These are phyloP conservation scores for Euphorbia corollata DNA, from an alignment of 441 rosid species.

Conservation along the genomic window DNA sequence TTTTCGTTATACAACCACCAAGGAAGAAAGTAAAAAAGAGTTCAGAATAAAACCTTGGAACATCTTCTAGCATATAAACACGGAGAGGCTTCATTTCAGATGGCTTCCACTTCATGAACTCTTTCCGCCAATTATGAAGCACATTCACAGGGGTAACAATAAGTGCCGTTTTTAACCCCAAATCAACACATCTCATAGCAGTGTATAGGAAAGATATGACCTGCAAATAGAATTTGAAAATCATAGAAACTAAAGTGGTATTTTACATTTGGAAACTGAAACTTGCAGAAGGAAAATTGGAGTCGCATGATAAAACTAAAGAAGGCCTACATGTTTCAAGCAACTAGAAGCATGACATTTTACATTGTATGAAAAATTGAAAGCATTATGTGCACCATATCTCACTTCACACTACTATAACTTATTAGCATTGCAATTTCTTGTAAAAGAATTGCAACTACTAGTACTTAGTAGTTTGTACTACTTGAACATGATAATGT, in stretches of 20 bases:
- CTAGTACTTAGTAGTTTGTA: neutral
- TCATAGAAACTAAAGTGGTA: neutral
- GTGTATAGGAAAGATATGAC: constrained; percentile 96
- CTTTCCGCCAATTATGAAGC: constrained; percentile 96
- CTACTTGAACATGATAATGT: neutral
- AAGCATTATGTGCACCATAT: neutral
- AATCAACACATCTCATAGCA: constrained; percentile 87
- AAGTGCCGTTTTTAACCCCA: constrained; percentile 87
- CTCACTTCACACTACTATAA: neutral
- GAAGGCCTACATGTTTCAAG: constrained; percentile 6
- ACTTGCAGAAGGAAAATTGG: neutral
- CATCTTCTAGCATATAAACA: constrained; percentile 93
- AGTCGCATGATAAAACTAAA: neutral
- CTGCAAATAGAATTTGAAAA: constrained; percentile 36
- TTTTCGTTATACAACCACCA: constrained; percentile 6
- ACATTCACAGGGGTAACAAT: constrained; percentile 98
- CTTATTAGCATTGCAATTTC: constrained; percentile 1
- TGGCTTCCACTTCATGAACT: constrained; percentile 94
- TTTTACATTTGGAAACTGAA: neutral
- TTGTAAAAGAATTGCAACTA: constrained; percentile 9
- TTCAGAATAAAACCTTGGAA: constrained; percentile 54
- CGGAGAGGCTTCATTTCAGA: constrained; percentile 85
- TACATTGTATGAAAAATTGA: neutral
- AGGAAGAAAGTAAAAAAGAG: constrained; percentile 3
- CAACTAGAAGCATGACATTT: constrained; percentile 2